Conservation (phyloP, 1,284 basidiomycete species). For the Vanrija pseudolonga region DNA sequence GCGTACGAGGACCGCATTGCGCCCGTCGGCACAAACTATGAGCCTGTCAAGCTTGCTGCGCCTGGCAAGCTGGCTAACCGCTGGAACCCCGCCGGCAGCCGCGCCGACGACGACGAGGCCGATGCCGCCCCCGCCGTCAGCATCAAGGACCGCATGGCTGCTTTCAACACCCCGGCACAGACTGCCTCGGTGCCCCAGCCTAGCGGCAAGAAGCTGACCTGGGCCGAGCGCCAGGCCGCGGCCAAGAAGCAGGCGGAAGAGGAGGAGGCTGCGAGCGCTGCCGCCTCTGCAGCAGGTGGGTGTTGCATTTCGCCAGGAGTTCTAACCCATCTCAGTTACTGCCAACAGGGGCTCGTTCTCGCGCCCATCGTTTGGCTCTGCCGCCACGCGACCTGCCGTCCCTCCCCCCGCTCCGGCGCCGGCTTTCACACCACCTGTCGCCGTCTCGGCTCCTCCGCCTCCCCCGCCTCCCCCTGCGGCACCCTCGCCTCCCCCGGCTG, state of each 20-base stretch:
- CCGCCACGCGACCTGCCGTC: constrained; percentile 10
- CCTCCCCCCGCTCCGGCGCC: constrained; percentile 18
- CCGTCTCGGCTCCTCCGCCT: constrained; percentile 35
- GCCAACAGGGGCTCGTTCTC: constrained; percentile 4
- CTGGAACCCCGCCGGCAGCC: constrained; percentile 57
- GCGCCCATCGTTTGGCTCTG: constrained; percentile 14
- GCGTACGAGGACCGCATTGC: constrained; percentile 72
- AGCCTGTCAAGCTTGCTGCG: constrained; percentile 74
- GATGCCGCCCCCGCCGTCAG: constrained; percentile 28
- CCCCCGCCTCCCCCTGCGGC: constrained; percentile 34
- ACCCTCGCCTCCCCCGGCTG: constrained; percentile 16
- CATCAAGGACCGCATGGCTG: constrained; percentile 43
- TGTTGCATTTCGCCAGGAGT: background rate
- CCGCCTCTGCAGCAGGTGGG: constrained; percentile 48
- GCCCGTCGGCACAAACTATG: constrained; percentile 79
- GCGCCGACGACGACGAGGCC: constrained; percentile 30
- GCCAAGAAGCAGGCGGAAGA: constrained; percentile 79
- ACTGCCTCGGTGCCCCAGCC: constrained; percentile 19
- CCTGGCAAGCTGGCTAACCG: constrained; percentile 78
- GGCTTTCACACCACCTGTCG: constrained; percentile 24
- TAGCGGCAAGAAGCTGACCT: constrained; percentile 70
- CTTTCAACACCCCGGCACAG: constrained; percentile 21
- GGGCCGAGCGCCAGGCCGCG: constrained; percentile 81
- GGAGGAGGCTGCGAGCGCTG: constrained; percentile 68
- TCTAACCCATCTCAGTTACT: constrained; percentile 1